phyloP scores from a whole-genome alignment of 1,284 basidiomycete species.

The Rhodofomes roseus region DNA sequence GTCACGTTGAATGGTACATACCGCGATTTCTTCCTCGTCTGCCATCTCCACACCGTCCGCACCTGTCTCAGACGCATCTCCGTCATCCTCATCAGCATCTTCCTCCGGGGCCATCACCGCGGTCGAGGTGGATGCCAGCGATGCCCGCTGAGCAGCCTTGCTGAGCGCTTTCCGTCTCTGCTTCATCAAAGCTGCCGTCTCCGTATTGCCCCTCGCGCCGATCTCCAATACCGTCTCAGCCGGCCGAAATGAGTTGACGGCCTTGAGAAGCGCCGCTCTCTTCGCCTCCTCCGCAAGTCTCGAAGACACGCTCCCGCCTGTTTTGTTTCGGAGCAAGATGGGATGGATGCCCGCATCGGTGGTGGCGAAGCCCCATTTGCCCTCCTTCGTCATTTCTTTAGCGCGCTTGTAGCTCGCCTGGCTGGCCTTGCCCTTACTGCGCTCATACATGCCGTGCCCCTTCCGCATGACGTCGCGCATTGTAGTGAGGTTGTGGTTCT shows the following conservation, averaged over 20 bases:
- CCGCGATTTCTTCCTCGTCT: conserved; percentile 73
- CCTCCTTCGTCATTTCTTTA: conserved; percentile 81
- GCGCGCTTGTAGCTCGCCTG: conserved; percentile 84
- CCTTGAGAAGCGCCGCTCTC: conserved; percentile 67
- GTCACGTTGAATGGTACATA: conserved; percentile 30
- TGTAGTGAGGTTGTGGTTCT: conserved; percentile 66
- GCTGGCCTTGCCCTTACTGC: conserved; percentile 88
- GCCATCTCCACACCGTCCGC: conserved; percentile 59
- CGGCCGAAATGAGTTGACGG: conserved; percentile 82
- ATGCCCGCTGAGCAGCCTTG: conserved; percentile 53
- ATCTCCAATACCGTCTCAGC: conserved; percentile 93
- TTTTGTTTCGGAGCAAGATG: conserved; percentile 41
- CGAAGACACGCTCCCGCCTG: conserved; percentile 19
- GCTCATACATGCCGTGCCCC: conserved; percentile 93
- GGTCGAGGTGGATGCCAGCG: conserved; percentile 31
- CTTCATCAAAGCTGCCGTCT: conserved; percentile 81
- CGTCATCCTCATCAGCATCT: conserved; percentile 32
- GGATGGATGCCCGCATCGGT: conserved; percentile 74
- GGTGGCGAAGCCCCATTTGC: conserved; percentile 63
- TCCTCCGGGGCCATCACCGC: conserved; percentile 31
- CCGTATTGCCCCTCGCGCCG: conserved; percentile 64
- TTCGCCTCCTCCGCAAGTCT: conserved; percentile 43
- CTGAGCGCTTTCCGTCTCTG: conserved; percentile 77
- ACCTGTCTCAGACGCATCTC: conserved; percentile 29
- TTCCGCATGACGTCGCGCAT: conserved; percentile 86